Conservation (phyloP, 495 filamentous ascomycete species). For the Xylaria palmicola region DNA sequence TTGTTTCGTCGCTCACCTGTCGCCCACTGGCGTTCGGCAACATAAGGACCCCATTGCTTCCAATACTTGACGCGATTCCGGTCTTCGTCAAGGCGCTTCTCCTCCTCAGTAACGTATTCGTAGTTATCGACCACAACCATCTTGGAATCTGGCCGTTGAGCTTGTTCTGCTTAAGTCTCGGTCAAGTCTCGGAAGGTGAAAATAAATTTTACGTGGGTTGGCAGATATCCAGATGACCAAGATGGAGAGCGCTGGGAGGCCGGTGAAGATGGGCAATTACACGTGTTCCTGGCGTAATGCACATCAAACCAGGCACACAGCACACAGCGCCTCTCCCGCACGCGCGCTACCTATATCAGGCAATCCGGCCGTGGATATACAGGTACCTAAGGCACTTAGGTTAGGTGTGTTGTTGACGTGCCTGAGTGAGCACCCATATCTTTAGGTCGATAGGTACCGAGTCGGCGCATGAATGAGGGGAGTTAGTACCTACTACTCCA, state of each 20-base stretch:
- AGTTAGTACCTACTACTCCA: slow-evolving; percentile 2
- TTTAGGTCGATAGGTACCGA: not conserved
- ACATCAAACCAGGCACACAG: slow-evolving; percentile 15
- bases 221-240: too few species aligned
- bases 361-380: not conserved
- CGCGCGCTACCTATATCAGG: slow-evolving; percentile 8
- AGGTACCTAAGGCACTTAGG: too few species aligned
- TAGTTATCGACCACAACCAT: slow-evolving; percentile 90
- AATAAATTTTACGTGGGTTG: too few species aligned
- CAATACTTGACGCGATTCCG: slow-evolving; percentile 77
- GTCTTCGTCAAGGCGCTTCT: slow-evolving; percentile 85
- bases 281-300: slow-evolving; percentile 1
- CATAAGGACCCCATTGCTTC: slow-evolving; percentile 91
- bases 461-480: not conserved
- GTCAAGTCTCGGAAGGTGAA: too few species aligned
- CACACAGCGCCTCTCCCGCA: not conserved
- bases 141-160: slow-evolving; percentile 10
- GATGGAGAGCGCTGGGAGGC: slow-evolving; percentile 4
- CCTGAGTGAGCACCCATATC: not conserved
- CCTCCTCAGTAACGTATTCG: slow-evolving; percentile 81
- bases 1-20: slow-evolving; percentile 57
- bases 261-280: not conserved
- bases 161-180: too few species aligned
- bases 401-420: too few species aligned
- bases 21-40: slow-evolving; percentile 82